phyloP scores from a whole-genome alignment of 2,329 filamentous ascomycete species.

The Penicillium sp. region DNA sequence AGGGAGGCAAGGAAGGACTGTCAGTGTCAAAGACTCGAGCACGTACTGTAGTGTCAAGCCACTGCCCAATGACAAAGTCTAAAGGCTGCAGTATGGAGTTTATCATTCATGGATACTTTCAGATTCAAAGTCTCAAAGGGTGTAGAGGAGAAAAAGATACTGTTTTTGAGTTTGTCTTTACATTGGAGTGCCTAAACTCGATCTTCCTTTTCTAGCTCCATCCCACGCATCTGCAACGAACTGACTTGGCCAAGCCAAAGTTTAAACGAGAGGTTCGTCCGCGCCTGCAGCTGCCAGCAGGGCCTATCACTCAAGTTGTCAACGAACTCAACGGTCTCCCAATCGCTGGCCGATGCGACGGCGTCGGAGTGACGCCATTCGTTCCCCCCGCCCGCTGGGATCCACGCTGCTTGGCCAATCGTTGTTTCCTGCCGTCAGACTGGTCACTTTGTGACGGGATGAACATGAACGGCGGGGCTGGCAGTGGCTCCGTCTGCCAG shows the following conservation, averaged over 20 bases:
- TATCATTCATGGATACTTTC: too few species aligned
- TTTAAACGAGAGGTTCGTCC: conserved; percentile 23
- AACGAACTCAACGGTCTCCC: conserved; percentile 7
- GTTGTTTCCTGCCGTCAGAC: conserved; percentile 12
- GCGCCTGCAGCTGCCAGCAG: conserved; percentile 11
- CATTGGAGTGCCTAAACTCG: not conserved
- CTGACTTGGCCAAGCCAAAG: conserved; percentile 1
- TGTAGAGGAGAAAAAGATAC: not conserved
- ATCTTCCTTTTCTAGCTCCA: not conserved
- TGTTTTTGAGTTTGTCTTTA: not conserved
- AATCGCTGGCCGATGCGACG: conserved; percentile 15
- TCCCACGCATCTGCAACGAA: not conserved
- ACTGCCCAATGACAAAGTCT: conserved; percentile 14
- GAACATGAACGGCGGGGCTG: conserved; percentile 30
- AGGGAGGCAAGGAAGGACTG: not conserved
- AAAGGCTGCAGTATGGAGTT: not conserved
- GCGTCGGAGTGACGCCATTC: conserved; percentile 11
- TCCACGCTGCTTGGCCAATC: conserved; percentile 11
- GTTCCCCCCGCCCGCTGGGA: conserved; percentile 5
- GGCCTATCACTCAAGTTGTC: conserved; percentile 11
- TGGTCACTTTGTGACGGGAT: conserved; percentile 24
- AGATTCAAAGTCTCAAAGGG: not conserved
- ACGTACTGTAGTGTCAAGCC: not conserved
- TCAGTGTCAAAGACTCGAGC: too few species aligned
- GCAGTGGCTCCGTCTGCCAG: not conserved